phyloP scores from a whole-genome alignment of 2,329 filamentous ascomycete species.

The Pseudocercospora pini-densiflorae region DNA sequence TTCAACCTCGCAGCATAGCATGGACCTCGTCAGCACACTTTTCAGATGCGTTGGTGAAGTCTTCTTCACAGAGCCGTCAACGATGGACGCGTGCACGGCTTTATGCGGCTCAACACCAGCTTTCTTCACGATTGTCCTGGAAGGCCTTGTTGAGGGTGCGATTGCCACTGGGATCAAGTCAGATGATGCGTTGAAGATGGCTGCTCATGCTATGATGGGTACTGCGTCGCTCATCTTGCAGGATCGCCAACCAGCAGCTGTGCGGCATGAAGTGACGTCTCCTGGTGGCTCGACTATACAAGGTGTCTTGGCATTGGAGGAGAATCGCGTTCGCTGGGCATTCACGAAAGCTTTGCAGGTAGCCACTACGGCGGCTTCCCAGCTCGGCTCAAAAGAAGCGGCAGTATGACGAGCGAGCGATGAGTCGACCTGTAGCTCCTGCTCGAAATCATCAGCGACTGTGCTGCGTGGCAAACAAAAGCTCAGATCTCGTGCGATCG shows the following conservation, averaged over 20 bases:
- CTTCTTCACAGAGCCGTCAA: constrained; percentile 66
- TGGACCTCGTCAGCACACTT: constrained; percentile 69
- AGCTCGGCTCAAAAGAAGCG: background rate
- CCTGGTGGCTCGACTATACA: constrained; percentile 78
- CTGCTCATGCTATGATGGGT: constrained; percentile 76
- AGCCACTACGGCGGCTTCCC: background rate
- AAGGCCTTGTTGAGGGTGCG: constrained; percentile 74
- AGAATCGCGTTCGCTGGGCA: constrained; percentile 68
- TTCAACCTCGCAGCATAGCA: background rate
- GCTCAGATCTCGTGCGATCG: background rate
- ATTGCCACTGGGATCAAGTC: constrained; percentile 77
- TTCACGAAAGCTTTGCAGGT: constrained; percentile 59
- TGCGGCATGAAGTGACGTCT: constrained; percentile 74
- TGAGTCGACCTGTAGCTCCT: background rate
- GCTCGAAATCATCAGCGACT: background rate
- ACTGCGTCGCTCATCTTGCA: constrained; percentile 67
- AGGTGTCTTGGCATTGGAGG: constrained; percentile 72
- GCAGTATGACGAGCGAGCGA: background rate
- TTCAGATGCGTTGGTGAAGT: constrained; percentile 74
- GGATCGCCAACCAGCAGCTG: constrained; percentile 73
- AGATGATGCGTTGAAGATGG: constrained; percentile 73
- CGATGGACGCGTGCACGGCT: constrained; percentile 74
- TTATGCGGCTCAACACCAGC: constrained; percentile 75
- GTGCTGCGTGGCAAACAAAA: background rate
- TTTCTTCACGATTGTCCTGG: constrained; percentile 74